phyloP scores from a whole-genome alignment of 805 yeast species.

The Cyberlindnera mrakii region DNA sequence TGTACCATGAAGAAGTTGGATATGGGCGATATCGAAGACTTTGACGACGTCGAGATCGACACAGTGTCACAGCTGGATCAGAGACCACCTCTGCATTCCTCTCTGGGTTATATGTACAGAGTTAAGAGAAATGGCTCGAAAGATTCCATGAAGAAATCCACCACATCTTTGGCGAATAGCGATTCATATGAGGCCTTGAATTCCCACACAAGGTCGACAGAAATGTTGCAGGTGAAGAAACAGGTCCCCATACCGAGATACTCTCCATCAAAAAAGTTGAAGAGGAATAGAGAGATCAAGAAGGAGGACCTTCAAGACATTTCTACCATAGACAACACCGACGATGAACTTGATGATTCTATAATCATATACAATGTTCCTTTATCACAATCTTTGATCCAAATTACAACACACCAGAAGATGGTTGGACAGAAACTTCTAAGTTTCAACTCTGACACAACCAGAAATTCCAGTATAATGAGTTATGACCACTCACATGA shows the following conservation, averaged over 20 bases:
- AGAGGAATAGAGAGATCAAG: slow-evolving; percentile 1
- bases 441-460: slow-evolving; percentile 32
- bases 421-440: slow-evolving; percentile 17
- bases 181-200: slow-evolving; percentile 4
- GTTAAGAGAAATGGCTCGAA: not conserved
- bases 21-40: slow-evolving; percentile 4
- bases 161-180: slow-evolving; percentile 8
- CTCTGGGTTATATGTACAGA: slow-evolving; percentile 6
- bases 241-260: not conserved
- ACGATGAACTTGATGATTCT: slow-evolving; percentile 49
- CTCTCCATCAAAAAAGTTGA: slow-evolving; percentile 3
- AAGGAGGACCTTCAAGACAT: not conserved
- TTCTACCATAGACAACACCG: slow-evolving; percentile 20
- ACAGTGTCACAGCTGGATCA: slow-evolving; percentile 3
- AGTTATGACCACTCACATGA: slow-evolving; percentile 21
- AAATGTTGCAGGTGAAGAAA: not conserved
- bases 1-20: too few species aligned
- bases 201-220: not conserved
- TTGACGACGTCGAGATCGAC: slow-evolving; percentile 19
- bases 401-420: slow-evolving; percentile 32
- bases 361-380: slow-evolving; percentile 60
- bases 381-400: slow-evolving; percentile 45
- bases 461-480: slow-evolving; percentile 41
- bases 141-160: slow-evolving; percentile 13
- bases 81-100: slow-evolving; percentile 3